A percentile compares a stretch with the other conserved stretches of the same genome.
Conservation (phyloP, 768 basidiomycete species). For the Termitomyces sp. region DNA sequence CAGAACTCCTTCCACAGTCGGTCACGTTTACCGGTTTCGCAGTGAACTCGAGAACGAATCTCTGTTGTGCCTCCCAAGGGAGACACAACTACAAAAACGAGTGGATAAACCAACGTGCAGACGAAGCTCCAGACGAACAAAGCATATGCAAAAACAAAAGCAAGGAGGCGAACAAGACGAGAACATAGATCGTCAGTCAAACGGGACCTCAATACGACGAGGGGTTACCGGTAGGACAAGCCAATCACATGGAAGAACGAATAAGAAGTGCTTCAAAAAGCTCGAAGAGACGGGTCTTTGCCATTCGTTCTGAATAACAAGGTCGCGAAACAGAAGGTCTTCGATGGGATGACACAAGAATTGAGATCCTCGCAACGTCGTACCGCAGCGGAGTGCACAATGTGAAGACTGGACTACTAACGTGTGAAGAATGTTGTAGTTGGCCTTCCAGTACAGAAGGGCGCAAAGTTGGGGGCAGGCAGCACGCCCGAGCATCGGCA, state of each 20-base stretch:
- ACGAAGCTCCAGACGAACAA: constrained; percentile 1
- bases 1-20: constrained; percentile 9
- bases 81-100: constrained; percentile 32
- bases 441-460: constrained; percentile 37
- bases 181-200: constrained; percentile 7
- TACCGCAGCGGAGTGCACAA: constrained; percentile 16
- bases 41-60: constrained; percentile 51
- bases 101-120: constrained; percentile 20
- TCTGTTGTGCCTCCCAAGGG: constrained; percentile 44
- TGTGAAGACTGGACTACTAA: constrained; percentile 33
- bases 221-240: constrained; percentile 9
- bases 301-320: constrained; percentile 15
- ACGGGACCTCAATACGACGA: neutral
- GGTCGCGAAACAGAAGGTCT: constrained; percentile 12
- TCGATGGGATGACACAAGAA: constrained; percentile 22
- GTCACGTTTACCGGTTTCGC: constrained; percentile 7
- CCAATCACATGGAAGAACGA: constrained; percentile 10
- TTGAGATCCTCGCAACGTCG: constrained; percentile 9
- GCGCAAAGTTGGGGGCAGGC: constrained; percentile 34
- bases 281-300: constrained; percentile 16
- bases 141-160: neutral
- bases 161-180: neutral
- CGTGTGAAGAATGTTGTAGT: constrained; percentile 25
- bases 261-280: constrained; percentile 1
- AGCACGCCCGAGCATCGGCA: constrained; percentile 8